Evolutionary conservation across 805 yeast genomes (phyloP), one percentile per base, ranked within the genome.

Genomic region (Ogataea glucozyma): DNA sequence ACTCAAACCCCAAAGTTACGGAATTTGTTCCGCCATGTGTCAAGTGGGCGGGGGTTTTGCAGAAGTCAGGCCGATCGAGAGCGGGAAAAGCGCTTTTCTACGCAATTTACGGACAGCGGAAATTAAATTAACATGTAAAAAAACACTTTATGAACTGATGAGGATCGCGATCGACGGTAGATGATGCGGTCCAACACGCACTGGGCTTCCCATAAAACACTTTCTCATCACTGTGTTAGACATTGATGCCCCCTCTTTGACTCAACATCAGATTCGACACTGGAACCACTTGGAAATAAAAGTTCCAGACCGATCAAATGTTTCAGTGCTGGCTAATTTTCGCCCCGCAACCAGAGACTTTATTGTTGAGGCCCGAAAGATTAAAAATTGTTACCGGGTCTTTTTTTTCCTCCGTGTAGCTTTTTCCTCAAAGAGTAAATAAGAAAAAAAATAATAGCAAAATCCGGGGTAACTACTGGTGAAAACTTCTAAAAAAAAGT

Each of bases 391-490:
- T 24, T 24, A 12, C 6, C 14, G 27, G 18, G 18, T 21, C 16
- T 24, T 24, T 24, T 30, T 32, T 32, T 4, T 32, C 7, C n/a
- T 29, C 16, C 20, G 21, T 34, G 16, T 11, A 11, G 13, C 8
- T 4, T 12, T 34, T 24, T 4, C 38, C 38, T 16, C 11, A 23
- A 23, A 9, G 22, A 17, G 21, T 10, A 16, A 34, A 12, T 13
- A 24, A 14, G 38, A 12, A 14, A 34, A 10, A 23, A 34, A 34
- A 34, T 13, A 4, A 10, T 3, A 16, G 21, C 21, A 23, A 24
- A 34, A 34, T 34, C 38, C 29, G 38, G 38, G 38, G 38, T 34
- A 34, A 34, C 38, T 9, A 27, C 11, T 30, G 32, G 20, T 30
- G 22, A 22, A 22, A 23, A 17, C 10, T 32, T 33, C 37, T 33